Conservation (phyloP, 179 eudicot genomes). For the Vitellaria paradoxa region DNA sequence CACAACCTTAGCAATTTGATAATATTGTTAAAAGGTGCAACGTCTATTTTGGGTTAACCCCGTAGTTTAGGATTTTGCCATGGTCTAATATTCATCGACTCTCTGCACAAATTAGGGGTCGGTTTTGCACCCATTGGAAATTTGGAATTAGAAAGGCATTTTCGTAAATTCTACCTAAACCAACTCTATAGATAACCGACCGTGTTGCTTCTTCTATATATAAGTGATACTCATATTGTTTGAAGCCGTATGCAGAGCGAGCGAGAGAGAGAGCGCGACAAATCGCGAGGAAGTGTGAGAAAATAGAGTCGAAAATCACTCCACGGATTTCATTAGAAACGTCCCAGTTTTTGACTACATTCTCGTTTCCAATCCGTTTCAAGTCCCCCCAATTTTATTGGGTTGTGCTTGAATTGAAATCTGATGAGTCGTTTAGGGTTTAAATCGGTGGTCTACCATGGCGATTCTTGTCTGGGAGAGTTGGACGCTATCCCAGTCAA, state of each 20-base stretch:
- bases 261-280: conserved; percentile 14
- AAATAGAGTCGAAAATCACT: neutral
- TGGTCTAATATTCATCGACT: too few species aligned
- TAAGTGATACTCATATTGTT: neutral
- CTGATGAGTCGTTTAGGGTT: conserved; percentile 58
- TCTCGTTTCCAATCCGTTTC: neutral
- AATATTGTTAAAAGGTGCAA: too few species aligned
- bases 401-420: neutral
- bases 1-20: too few species aligned
- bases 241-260: conserved; percentile 31
- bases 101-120: too few species aligned
- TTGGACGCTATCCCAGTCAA: conserved; percentile 43
- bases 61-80: too few species aligned
- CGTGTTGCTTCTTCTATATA: conserved; percentile 20
- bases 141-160: neutral
- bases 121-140: too few species aligned
- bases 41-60: too few species aligned
- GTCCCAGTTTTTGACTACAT: conserved; percentile 5
- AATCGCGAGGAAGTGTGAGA: conserved; percentile 5
- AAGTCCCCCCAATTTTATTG: neutral
- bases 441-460: conserved; percentile 57
- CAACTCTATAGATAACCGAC: conserved; percentile 17
- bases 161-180: conserved; percentile 10
- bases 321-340: neutral
- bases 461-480: conserved; percentile 57